phyloP scores from a whole-genome alignment of 257 asterid species.

The Cinchona pubescens region DNA sequence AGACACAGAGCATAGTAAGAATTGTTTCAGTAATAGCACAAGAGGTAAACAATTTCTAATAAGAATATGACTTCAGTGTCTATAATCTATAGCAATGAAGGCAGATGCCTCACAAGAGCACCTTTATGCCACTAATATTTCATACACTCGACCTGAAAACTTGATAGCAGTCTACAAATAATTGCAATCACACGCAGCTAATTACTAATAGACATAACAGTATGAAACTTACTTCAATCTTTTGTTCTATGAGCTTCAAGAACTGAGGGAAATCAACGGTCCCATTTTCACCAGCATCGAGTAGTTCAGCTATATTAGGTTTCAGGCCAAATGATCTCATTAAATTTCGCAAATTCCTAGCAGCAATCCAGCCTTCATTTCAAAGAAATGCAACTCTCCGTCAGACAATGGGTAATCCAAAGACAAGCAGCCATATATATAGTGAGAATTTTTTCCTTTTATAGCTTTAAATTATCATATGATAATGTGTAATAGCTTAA shows the following conservation, averaged over 20 bases:
- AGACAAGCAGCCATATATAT: too few species aligned
- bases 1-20: slow-evolving; percentile 10
- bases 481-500: too few species aligned
- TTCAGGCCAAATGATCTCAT: slow-evolving; percentile 73
- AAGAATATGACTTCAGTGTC: too few species aligned
- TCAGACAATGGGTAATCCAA: too few species aligned
- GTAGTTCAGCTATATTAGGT: slow-evolving; percentile 61
- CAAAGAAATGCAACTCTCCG: too few species aligned
- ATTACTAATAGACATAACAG: background rate
- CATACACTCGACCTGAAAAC: background rate
- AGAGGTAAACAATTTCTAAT: background rate
- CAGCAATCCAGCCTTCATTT: slow-evolving; percentile 54
- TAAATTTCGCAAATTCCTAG: slow-evolving; percentile 64
- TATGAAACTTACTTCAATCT: slow-evolving; percentile 43
- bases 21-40: background rate
- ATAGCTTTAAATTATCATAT: too few species aligned
- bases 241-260: slow-evolving; percentile 64
- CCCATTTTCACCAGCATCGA: slow-evolving; percentile 65
- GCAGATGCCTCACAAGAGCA: too few species aligned
- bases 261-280: slow-evolving; percentile 68
- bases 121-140: background rate
- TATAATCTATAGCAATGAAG: background rate
- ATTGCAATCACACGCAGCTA: background rate
- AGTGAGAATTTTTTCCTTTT: too few species aligned
- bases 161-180: too few species aligned